Evolutionary conservation across 345 rosid genomes (phyloP).

Genomic region (Corchorus olitorius): DNA sequence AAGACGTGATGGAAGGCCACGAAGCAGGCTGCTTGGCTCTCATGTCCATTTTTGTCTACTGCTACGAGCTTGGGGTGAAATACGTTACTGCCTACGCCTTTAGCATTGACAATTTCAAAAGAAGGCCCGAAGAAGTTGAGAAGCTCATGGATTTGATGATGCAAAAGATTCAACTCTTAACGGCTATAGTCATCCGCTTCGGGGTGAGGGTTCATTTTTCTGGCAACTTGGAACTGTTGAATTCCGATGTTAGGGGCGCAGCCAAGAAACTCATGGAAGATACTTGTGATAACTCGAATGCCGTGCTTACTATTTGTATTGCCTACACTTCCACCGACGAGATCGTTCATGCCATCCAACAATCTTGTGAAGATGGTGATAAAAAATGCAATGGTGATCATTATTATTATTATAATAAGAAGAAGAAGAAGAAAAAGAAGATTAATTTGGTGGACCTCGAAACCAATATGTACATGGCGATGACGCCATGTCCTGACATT

Average conservation of each 20-base stretch:
- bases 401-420: no score
- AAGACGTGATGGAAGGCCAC: neutral
- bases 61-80: conserved; percentile 46
- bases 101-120: conserved; percentile 59
- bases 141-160: conserved; percentile 45
- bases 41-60: neutral
- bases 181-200: conserved; percentile 30
- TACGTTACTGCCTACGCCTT: conserved; percentile 52
- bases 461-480: conserved; percentile 53
- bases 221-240: neutral
- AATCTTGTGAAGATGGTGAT: conserved; percentile 29
- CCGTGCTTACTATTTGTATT: neutral
- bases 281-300: neutral
- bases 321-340: conserved; percentile 27
- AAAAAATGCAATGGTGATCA: conserved; percentile 5
- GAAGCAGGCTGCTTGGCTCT: conserved; percentile 6
- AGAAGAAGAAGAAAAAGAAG: no score
- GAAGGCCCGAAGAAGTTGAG: conserved; percentile 48
- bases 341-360: conserved; percentile 46
- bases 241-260: neutral
- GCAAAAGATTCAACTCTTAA: conserved; percentile 39
- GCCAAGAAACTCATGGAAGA: neutral
- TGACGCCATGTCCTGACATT: conserved; percentile 56
- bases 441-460: conserved; percentile 42
- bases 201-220: conserved; percentile 27